Percentiles rank a stretch among this genome's conserved stretches.
phyloP scores from a whole-genome alignment of 2,329 filamentous ascomycete genomes.

The Cercospora janseana region DNA sequence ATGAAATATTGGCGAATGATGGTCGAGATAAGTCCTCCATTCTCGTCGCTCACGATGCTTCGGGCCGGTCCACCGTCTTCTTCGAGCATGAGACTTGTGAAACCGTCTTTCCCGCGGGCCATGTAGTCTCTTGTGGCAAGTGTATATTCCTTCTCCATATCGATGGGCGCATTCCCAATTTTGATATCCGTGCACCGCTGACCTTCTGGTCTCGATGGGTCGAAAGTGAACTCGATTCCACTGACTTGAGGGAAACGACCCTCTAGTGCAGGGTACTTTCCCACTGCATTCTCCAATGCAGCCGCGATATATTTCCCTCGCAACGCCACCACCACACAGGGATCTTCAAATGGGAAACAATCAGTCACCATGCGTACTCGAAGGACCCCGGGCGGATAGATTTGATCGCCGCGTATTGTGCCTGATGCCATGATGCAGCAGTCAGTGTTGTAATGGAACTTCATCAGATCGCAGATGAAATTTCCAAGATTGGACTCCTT shows the following conservation, averaged over 20 bases:
- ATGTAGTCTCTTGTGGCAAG: conserved; percentile 85
- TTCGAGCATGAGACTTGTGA: conserved; percentile 69
- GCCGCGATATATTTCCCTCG: conserved; percentile 70
- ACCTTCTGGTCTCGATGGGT: conserved; percentile 60
- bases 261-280: conserved; percentile 77
- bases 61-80: conserved; percentile 73
- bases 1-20: conserved; percentile 90
- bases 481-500: conserved; percentile 83
- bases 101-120: conserved; percentile 76
- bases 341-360: conserved; percentile 84
- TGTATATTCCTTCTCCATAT: conserved; percentile 64
- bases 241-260: conserved; percentile 82
- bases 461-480: conserved; percentile 89
- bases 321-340: conserved; percentile 73
- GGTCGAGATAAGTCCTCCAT: conserved; percentile 79
- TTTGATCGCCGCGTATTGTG: conserved; percentile 82
- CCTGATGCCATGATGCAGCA: conserved; percentile 82
- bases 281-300: conserved; percentile 83
- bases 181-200: conserved; percentile 62
- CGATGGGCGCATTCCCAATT: conserved; percentile 61
- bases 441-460: conserved; percentile 75
- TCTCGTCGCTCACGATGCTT: conserved; percentile 80
- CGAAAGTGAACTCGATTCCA: conserved; percentile 73
- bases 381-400: conserved; percentile 78
- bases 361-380: conserved; percentile 56